These are phyloP conservation scores for Metarhizium album DNA, from an alignment of 2,329 filamentous ascomycete species.

Conservation along the genomic window DNA sequence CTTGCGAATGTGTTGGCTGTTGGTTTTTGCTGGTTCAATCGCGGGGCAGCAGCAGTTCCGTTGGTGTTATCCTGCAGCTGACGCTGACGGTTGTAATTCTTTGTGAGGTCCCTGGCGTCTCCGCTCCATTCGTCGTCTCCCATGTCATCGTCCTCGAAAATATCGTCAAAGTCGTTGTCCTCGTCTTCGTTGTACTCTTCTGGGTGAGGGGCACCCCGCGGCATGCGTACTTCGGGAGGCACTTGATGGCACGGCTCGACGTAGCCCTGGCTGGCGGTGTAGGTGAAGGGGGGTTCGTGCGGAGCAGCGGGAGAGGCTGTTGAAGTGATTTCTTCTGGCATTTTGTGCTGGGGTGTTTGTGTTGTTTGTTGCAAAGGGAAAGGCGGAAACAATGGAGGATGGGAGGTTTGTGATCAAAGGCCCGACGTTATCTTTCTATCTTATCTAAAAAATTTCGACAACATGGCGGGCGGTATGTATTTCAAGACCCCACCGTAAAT, in stretches of 20 bases:
- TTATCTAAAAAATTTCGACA: conserved; percentile 4
- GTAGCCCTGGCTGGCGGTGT: conserved; percentile 34
- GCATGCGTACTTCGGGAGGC: conserved; percentile 20
- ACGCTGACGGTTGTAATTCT: conserved; percentile 78
- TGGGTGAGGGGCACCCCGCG: conserved; percentile 13
- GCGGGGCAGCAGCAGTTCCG: conserved; percentile 41
- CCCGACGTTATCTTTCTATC: conserved; percentile 1
- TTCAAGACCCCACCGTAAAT: background rate
- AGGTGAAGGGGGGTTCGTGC: conserved; percentile 34
- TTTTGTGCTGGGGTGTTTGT: background rate
- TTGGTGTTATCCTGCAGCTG: conserved; percentile 41
- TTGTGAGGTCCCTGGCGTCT: conserved; percentile 60
- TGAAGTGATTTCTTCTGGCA: conserved; percentile 12
- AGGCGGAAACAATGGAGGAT: background rate
- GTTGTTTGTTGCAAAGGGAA: background rate
- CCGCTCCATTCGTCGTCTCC: conserved; percentile 54
- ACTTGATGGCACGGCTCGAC: conserved; percentile 24
- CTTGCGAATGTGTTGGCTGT: conserved; percentile 67
- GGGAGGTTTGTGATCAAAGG: background rate
- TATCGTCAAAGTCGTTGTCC: conserved; percentile 29
- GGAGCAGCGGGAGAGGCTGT: conserved; percentile 27
- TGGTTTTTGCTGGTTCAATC: conserved; percentile 69
- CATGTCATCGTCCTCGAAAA: conserved; percentile 43
- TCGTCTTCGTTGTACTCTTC: conserved; percentile 22
- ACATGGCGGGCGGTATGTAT: background rate